A percentile compares a stretch with the other conserved stretches of the same genome.
phyloP scores from a whole-genome alignment of 2,329 filamentous ascomycete genomes.

The Aspergillus brasiliensis region DNA sequence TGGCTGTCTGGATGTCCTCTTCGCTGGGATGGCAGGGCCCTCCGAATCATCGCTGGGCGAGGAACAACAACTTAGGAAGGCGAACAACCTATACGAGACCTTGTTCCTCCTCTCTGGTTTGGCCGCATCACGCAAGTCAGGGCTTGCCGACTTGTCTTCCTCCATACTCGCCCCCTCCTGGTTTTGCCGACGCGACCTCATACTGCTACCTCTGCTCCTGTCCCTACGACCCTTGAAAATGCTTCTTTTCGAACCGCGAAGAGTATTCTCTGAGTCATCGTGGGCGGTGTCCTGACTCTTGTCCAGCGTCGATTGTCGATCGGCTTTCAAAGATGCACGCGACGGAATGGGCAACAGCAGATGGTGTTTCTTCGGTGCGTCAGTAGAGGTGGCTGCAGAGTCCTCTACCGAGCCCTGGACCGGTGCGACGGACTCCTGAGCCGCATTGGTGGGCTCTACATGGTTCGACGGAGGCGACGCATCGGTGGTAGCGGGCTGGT shows the following conservation, averaged over 20 bases:
- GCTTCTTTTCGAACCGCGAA: slow-evolving; percentile 66
- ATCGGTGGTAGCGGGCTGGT: slow-evolving; percentile 24
- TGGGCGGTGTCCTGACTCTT: slow-evolving; percentile 34
- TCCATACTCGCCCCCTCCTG: slow-evolving; percentile 36
- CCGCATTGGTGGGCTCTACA: slow-evolving; percentile 17
- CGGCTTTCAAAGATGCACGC: slow-evolving; percentile 41
- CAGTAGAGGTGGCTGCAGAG: slow-evolving; percentile 20
- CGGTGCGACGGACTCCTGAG: slow-evolving; percentile 18
- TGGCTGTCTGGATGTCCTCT: slow-evolving; percentile 47
- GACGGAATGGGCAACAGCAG: slow-evolving; percentile 41
- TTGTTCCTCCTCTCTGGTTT: slow-evolving; percentile 46
- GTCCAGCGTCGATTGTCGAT: slow-evolving; percentile 38
- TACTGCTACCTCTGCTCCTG: slow-evolving; percentile 66
- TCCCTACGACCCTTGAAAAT: slow-evolving; percentile 65
- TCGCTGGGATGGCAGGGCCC: slow-evolving; percentile 47
- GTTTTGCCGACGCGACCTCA: slow-evolving; percentile 41
- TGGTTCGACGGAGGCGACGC: slow-evolving; percentile 23
- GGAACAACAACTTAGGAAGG: slow-evolving; percentile 54
- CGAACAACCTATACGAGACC: slow-evolving; percentile 43
- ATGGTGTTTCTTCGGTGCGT: slow-evolving; percentile 40
- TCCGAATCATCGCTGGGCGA: slow-evolving; percentile 49
- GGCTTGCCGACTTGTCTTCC: slow-evolving; percentile 35
- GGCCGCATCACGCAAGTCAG: slow-evolving; percentile 34
- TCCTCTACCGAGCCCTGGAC: slow-evolving; percentile 19
- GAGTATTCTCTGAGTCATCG: slow-evolving; percentile 58